These are phyloP conservation scores for Aureobasidium vineae DNA, from an alignment of 2,329 filamentous ascomycete genomes.

Conservation along the genomic window DNA sequence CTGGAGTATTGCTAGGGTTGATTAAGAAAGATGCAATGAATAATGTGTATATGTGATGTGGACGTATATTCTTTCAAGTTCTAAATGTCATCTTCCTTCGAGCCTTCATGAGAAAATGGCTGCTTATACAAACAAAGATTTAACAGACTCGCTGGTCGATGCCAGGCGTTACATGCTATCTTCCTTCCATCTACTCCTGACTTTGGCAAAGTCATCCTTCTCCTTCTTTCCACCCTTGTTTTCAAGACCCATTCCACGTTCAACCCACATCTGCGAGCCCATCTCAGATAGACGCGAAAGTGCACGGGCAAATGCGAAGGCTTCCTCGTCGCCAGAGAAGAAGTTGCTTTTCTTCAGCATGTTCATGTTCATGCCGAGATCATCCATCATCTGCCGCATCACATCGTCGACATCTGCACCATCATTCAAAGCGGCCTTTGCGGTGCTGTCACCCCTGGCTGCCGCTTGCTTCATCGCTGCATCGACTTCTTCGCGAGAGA, in stretches of 20 bases:
- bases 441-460: slow-evolving; percentile 32
- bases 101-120: neutral
- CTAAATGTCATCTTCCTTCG: neutral
- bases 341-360: slow-evolving; percentile 81
- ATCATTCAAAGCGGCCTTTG: slow-evolving; percentile 31
- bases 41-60: neutral
- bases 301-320: slow-evolving; percentile 91
- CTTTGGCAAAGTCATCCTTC: slow-evolving; percentile 63
- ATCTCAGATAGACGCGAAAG: slow-evolving; percentile 84
- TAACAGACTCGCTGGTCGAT: neutral
- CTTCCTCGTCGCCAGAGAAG: slow-evolving; percentile 92
- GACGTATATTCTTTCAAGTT: neutral
- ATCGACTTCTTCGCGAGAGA: slow-evolving; percentile 43
- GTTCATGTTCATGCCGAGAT: slow-evolving; percentile 78
- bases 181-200: slow-evolving; percentile 66
- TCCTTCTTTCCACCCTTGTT: slow-evolving; percentile 63
- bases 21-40: neutral
- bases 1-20: neutral
- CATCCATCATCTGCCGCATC: slow-evolving; percentile 81
- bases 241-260: slow-evolving; percentile 68
- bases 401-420: slow-evolving; percentile 60
- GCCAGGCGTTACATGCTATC: slow-evolving; percentile 57
- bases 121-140: neutral
- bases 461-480: slow-evolving; percentile 46
- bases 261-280: slow-evolving; percentile 93